Conservation (phyloP, 306 rosid species). For the Fagus sylvatica region DNA sequence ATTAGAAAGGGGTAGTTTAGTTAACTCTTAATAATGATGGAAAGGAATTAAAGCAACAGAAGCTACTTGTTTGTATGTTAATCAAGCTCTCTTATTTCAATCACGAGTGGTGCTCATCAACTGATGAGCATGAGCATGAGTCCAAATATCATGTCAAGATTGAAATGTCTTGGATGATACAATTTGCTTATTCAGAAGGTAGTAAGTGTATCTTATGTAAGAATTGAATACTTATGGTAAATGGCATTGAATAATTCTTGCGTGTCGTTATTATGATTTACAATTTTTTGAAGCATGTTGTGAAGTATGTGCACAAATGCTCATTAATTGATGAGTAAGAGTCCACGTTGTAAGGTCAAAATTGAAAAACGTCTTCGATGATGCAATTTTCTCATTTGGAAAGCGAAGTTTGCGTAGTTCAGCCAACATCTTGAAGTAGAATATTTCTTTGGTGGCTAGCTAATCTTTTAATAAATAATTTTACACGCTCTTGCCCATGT, state of each 20-base stretch:
- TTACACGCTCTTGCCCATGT: too few relatives aligned
- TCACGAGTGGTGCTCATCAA: constrained; percentile 42
- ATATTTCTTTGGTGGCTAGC: too few relatives aligned
- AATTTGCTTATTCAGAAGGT: background rate
- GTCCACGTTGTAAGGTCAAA: background rate
- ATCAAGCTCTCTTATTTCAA: background rate
- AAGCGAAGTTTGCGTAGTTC: too few relatives aligned
- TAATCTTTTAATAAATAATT: too few relatives aligned
- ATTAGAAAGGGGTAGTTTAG: background rate
- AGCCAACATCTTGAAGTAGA: too few relatives aligned
- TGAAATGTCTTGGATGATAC: background rate
- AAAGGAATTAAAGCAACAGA: background rate
- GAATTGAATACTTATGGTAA: background rate
- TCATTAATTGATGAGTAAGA: background rate
- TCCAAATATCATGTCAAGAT: background rate
- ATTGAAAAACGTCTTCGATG: background rate
- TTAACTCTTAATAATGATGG: background rate
- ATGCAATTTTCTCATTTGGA: background rate
- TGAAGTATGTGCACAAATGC: background rate
- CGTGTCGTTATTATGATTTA: too few relatives aligned
- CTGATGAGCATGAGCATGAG: constrained; percentile 61
- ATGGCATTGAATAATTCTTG: background rate
- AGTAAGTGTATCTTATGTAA: background rate
- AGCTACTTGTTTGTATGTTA: background rate
- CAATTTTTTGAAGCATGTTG: too few relatives aligned